phyloP scores from a whole-genome alignment of 129 eudicot genomes.

The Artemisia tridentata region DNA sequence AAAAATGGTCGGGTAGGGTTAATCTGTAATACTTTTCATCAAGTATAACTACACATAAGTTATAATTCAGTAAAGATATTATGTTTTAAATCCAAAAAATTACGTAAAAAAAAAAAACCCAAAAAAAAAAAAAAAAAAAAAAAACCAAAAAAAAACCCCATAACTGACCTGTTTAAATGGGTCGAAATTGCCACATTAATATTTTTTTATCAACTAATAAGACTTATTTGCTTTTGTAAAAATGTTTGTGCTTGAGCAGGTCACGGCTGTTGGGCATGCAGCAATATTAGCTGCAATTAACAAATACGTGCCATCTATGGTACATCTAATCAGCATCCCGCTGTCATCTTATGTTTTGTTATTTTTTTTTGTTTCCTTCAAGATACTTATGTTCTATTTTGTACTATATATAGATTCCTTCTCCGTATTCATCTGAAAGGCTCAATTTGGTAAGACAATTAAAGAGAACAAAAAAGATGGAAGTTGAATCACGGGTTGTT shows the following conservation, averaged over 20 bases:
- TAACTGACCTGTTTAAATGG: background rate
- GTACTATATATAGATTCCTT: slow-evolving; percentile 49
- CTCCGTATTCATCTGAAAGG: slow-evolving; percentile 61
- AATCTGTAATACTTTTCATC: background rate
- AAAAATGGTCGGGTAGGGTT: background rate
- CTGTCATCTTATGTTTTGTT: background rate
- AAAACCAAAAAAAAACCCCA: too few species aligned
- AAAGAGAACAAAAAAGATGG: slow-evolving; percentile 62
- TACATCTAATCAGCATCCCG: slow-evolving; percentile 23
- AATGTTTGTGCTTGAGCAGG: slow-evolving; percentile 14
- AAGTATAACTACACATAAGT: too few species aligned
- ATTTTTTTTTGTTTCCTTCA: background rate
- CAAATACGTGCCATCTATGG: slow-evolving; percentile 64
- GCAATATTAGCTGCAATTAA: slow-evolving; percentile 69
- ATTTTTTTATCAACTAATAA: background rate
- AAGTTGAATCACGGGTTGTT: slow-evolving; percentile 30
- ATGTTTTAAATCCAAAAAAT: too few species aligned
- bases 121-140: too few species aligned
- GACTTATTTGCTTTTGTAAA: background rate
- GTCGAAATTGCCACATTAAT: background rate
- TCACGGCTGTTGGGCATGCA: slow-evolving; percentile 71
- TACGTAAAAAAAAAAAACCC: too few species aligned
- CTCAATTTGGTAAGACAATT: slow-evolving; percentile 58
- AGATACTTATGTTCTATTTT: slow-evolving; percentile 1
- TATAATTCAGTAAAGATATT: too few species aligned